Evolutionary conservation across 2,329 filamentous ascomycete genomes (phyloP), one percentile per base, ranked within the genome.

Genomic region (Niveomyces coronatus): DNA sequence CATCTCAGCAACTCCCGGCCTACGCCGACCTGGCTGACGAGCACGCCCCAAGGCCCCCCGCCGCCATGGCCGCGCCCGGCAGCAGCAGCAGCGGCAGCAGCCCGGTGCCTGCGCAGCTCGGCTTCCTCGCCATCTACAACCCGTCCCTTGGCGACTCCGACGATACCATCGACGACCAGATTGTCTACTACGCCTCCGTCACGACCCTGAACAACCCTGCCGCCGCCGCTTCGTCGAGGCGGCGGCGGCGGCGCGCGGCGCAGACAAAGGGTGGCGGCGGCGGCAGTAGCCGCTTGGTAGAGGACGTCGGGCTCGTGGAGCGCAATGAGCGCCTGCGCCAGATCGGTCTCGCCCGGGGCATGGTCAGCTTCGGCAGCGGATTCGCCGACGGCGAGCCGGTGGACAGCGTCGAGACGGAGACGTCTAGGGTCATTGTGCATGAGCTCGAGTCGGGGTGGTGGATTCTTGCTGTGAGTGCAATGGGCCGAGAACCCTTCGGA

Each of bases 41-140:
- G n/a, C 9, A 19, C 19, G 22, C 36, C n/a, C 7, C 23, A 5
- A 22, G 4, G 36, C 14, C 5, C 13, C 11, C n/a, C 7, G 17
- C 29, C 16, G 14, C 43, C 15, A 43, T 41, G 30, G 36, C 49
- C 27, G 32, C 45, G 18, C 30, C 48, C 11, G 35, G 49, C 35
- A 35, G 49, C 1, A 48, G 52, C 26, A 44, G 51, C 11, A 34
- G 49, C 35, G 35, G 49, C 1, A 48, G 52, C 26, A 44, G 51
- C 32, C 36, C 55, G 15, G 31, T 31, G 22, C 88, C 91, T 30
- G 89, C 89, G 24, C 85, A 85, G 54, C 75, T 96, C 20, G 83
- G 85, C 51, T 96, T 91, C 58, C 73, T 98, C 31, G 79, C 89
- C 56, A 93, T 98, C 57, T 98, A 94, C 70, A 96, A 94, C 58